Base-by-base conservation (phyloP, 1,139 yeast species). In the Blastobotrys petasosporus region DNA sequence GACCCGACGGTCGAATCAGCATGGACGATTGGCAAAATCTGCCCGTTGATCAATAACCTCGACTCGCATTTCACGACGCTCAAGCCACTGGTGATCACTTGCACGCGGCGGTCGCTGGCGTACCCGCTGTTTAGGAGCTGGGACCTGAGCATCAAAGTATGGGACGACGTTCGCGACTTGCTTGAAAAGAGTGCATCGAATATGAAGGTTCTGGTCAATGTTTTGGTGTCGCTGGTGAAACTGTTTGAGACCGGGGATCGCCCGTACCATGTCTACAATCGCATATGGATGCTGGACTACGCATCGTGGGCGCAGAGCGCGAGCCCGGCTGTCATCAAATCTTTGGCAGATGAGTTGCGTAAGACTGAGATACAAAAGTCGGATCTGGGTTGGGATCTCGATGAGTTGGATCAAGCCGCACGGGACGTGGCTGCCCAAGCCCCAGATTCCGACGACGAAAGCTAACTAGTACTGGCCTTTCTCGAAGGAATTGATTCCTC, bases 21-120 rank as follows among this genome's bases (percentile, higher is more conserved):
- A 0, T 92, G 97, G 98, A 82, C 94, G 0, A 75, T 92, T 11
- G 97, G 97, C 1, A 87, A 83, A 57, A 62, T 92, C 32, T 69
- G 81, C 0, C 95, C 97, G 0, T 92, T 86, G 56, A 66, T 90
- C 34, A 63, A 90, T 6, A 79, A 75, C 53, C 68, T 92, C 37
- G 97, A 88, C 61, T 68, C 63, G 76, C 30, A 63, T 70, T 39
- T 71, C 70, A 28, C 64, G 66, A 65, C 77, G 41, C 65, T 88
- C 32, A 69, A 67, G 43, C 77, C 81, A 0, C 63, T 81, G 0
- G 70, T 84, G 2, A 62, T 81, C 1, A 77, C 92, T 0, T 73
- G 82, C 53, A 69, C 80, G 0, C 71, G 94, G 56, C 70, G 97
- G 46, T 78, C 96, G 0, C 67, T 92, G 30, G 74, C 84, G 9